A percentile compares a stretch with the other conserved stretches of the same genome.
Evolutionary conservation across 345 rosid genomes (phyloP).

Genomic region (Litchi chinensis): DNA sequence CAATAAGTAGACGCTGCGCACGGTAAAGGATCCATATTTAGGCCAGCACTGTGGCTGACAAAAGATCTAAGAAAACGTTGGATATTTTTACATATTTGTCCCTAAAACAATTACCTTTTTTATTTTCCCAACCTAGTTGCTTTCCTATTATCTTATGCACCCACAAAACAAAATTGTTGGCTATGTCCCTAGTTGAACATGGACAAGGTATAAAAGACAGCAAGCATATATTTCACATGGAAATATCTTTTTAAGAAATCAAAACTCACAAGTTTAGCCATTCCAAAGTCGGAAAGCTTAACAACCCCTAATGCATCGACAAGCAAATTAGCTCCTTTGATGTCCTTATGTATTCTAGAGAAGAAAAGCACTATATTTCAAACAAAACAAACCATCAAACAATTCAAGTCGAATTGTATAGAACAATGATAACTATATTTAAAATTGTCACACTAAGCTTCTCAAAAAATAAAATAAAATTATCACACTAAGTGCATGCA

Average conservation of each 20-base stretch:
- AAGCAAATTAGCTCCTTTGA: conserved; percentile 97
- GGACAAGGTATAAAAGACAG: too few relatives aligned
- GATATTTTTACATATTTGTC: background rate
- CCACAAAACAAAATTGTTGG: background rate
- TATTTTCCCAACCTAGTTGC: background rate
- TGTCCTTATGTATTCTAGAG: conserved; percentile 61
- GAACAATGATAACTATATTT: background rate
- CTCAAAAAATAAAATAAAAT: too few relatives aligned
- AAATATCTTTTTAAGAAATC: background rate
- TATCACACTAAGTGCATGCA: too few relatives aligned
- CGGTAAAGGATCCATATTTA: background rate
- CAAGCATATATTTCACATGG: too few relatives aligned
- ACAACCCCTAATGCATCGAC: conserved; percentile 96
- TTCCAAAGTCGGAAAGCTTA: conserved; percentile 97
- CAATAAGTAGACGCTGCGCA: too few relatives aligned
- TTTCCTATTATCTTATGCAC: background rate
- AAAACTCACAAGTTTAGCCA: conserved; percentile 94
- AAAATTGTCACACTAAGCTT: too few relatives aligned
- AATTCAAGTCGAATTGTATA: background rate
- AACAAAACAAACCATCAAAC: background rate
- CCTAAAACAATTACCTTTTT: background rate
- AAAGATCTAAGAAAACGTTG: background rate
- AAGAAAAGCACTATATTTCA: conserved; percentile 20
- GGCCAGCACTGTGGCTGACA: background rate
- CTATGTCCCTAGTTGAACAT: too few relatives aligned